These are phyloP conservation scores for Cercophora newfieldiana DNA, from an alignment of 495 filamentous ascomycete genomes.

Conservation along the genomic window DNA sequence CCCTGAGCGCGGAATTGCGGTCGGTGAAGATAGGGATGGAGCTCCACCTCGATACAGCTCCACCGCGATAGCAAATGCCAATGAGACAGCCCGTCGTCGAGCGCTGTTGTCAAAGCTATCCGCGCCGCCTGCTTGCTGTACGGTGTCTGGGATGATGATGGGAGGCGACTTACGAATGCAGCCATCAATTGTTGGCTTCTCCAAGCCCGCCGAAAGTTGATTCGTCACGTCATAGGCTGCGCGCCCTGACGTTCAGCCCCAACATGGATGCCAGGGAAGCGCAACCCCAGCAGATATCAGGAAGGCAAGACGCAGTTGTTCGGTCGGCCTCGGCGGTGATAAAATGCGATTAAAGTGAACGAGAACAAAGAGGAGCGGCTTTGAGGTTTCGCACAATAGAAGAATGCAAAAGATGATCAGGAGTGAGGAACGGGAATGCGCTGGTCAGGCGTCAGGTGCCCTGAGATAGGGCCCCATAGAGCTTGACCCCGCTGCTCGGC, in stretches of 20 bases:
- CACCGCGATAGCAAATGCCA: too few species aligned
- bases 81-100: not conserved
- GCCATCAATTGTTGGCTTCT: conserved; percentile 41
- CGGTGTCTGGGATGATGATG: conserved; percentile 12
- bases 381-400: not conserved
- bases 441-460: conserved; percentile 8
- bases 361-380: not conserved
- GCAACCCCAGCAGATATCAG: not conserved
- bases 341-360: not conserved
- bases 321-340: not conserved
- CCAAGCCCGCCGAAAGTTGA: conserved; percentile 9
- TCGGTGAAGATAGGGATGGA: not conserved
- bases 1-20: not conserved
- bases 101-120: not conserved
- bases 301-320: not conserved
- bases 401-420: not conserved
- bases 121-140: not conserved
- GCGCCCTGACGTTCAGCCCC: conserved; percentile 13
- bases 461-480: not conserved
- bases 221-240: conserved; percentile 28
- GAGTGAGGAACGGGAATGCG: not conserved
- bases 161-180: conserved; percentile 46
- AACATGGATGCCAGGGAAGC: not conserved
- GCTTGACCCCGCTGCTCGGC: conserved; percentile 10
- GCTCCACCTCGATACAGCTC: too few species aligned